Base-by-base conservation (phyloP, 2,329 filamentous ascomycete species). In the Cadophora gregata region DNA sequence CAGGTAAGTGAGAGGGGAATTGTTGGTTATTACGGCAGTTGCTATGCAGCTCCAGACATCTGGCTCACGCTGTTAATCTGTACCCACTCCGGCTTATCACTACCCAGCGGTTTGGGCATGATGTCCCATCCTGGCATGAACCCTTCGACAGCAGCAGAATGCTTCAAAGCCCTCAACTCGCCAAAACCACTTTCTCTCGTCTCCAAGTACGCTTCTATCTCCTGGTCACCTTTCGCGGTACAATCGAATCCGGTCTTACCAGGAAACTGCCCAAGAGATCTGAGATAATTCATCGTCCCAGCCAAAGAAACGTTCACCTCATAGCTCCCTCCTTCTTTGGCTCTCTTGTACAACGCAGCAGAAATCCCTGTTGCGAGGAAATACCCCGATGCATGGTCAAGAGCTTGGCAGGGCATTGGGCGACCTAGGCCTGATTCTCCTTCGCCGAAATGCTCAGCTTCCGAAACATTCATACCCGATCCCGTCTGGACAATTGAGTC, bases 331-430 rank as follows among this genome's bases (percentile, higher is more conserved):
- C 53, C 53, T 33, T 56, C n/a, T 24, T 8, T 36, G 10, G 53
- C 53, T 31, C 53, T 56, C 53, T 56, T 56, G n/a, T 56, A 38
- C 31, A 56, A 38, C 31, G 53, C 53, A 16, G 53, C 53, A 36
- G 31, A 56, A 5, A 56, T 56, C 4, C 53, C 31, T 14, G 53
- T 36, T 14, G 53, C 29, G 4, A 56, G 29, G 6, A 56, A 36
- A 19, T 16, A 56, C 4, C 31, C 31, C 1, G 29, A 56, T 1
- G 53, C 53, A 25, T 56, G 53, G 33, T 56, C 53, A n/a, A 56
- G 31, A 24, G 31, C 53, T 33, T 56, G 53, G 24, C 29, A 56
- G 25, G 53, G 53, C 53, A 56, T 36, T 1, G 53, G 53, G 14
- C 53, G 29, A 36, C 27, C 53, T 6, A n/a, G 29, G 24, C 27